These are phyloP conservation scores for Sarocladiaceae sp. DNA, from an alignment of 2,329 filamentous ascomycete genomes.

Conservation along the genomic window DNA sequence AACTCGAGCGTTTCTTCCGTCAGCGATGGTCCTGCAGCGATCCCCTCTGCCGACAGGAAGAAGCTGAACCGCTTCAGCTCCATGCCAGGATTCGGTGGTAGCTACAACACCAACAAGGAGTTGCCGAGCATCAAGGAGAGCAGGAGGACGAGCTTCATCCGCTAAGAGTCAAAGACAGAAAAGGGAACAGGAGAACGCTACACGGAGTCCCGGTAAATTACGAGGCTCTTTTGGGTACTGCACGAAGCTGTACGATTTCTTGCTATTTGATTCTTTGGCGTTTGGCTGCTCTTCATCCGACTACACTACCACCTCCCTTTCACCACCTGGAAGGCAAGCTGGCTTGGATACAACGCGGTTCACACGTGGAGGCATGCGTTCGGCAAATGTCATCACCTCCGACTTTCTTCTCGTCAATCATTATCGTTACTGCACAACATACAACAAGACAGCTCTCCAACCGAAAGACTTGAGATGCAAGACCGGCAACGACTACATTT, in stretches of 20 bases:
- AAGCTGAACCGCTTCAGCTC: conserved; percentile 48
- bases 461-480: not conserved
- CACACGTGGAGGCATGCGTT: no score
- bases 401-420: no score
- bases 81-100: conserved; percentile 46
- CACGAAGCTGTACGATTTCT: conserved; percentile 6
- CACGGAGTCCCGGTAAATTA: not conserved
- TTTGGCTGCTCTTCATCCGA: not conserved
- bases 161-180: conserved; percentile 20
- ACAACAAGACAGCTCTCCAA: not conserved
- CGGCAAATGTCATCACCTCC: no score
- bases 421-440: no score
- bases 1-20: conserved; percentile 13
- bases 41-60: conserved; percentile 32
- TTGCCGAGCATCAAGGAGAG: conserved; percentile 31
- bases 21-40: not conserved
- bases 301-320: not conserved
- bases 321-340: no score
- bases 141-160: conserved; percentile 31
- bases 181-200: not conserved
- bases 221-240: not conserved
- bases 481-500: conserved; percentile 2
- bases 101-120: conserved; percentile 27
- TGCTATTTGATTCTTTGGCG: not conserved
- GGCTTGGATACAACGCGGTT: no score